Evolutionary conservation across 176 grass and related monocot species (phyloP).

Genomic region (Avena eriantha): DNA sequence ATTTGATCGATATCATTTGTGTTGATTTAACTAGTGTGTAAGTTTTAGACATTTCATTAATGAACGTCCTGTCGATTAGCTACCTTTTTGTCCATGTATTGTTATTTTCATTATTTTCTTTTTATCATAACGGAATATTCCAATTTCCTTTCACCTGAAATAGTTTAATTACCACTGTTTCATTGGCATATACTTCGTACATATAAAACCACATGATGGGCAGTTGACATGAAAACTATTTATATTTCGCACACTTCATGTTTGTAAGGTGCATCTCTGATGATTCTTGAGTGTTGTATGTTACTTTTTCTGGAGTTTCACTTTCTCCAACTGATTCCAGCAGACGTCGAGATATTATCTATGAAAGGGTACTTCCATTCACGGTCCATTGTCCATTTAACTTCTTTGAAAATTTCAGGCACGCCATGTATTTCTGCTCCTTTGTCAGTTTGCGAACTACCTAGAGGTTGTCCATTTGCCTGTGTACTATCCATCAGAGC

Average conservation of each 20-base stretch:
- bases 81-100: neutral
- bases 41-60: neutral
- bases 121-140: neutral
- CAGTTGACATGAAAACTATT: neutral
- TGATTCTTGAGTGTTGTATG: neutral
- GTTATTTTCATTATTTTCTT: neutral
- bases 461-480: slow-evolving; percentile 85
- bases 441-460: slow-evolving; percentile 89
- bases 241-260: neutral
- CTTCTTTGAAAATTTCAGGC: slow-evolving; percentile 52
- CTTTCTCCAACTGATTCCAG: neutral
- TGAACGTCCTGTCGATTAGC: neutral
- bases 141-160: neutral
- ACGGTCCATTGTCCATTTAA: slow-evolving; percentile 12
- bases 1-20: neutral
- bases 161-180: neutral
- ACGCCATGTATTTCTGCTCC: slow-evolving; percentile 86
- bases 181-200: neutral
- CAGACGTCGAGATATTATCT: neutral
- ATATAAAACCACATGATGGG: neutral
- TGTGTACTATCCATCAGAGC: slow-evolving; percentile 81
- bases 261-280: neutral
- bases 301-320: neutral
- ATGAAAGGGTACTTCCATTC: neutral
- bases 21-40: neutral